Evolutionary conservation across 331 rosid species (phyloP), one percentile per base, ranked within the genome.

Genomic region (Ulmus americana): DNA sequence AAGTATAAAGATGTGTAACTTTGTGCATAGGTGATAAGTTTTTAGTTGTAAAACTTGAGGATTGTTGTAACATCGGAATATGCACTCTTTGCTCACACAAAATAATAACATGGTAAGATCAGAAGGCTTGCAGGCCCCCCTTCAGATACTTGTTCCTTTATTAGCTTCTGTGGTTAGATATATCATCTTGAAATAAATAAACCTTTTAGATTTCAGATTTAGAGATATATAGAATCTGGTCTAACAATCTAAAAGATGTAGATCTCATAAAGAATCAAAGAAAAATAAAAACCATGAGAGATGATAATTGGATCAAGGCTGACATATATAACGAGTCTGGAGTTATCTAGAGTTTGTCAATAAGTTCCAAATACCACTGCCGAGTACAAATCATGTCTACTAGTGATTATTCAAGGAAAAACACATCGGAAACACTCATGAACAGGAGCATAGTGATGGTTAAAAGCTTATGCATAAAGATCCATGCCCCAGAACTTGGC

Each of bases 401-500:
- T 13, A 38, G 61, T n/a, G n/a, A n/a, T n/a, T 41, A 15, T 45
- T 45, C 5, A 2, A 28, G 35, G 2, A 3, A 28, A 28, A 1
- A 28, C 35, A 20, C 10, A 8, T 45, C 2, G 2, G 9, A 22
- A 20, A 20, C 53, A 18, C 8, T 1, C 1, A 48, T 11, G 54
- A 43, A 6, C 15, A 16, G 45, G 39, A 22, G 13, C 13, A 39
- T 38, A 9, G 4, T 6, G 51, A 41, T 28, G 22, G n/a, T n/a
- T 46, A 16, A 51, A 6, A 38, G 63, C 47, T 43, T 77, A 91
- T 1, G 96, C 96, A 74, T 44, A 91, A 41, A 91, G 75, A 75
- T 91, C 86, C 16, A 91, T 69, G 52, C 90, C 90, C 87, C 87
- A 82, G 70, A 47, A 65, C 68, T 41, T 65, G 49, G 84, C 79